phyloP scores from a whole-genome alignment of 2,329 filamentous ascomycete species.

The Fonsecaea monophora region DNA sequence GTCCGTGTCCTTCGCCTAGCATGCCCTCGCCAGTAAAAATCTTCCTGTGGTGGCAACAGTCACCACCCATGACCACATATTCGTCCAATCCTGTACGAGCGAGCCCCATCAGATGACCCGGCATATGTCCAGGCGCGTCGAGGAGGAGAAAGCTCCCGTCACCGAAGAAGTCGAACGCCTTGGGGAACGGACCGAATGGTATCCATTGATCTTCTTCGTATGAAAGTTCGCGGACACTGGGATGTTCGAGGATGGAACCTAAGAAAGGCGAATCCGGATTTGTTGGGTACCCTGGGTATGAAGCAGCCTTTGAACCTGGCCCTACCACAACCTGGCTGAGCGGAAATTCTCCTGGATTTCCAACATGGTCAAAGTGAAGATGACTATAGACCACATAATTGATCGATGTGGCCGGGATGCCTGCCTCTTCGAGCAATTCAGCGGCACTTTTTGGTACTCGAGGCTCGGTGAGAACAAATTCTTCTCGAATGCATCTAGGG shows the following conservation, averaged over 20 bases:
- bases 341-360: constrained; percentile 58
- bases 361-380: constrained; percentile 54
- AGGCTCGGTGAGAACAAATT: constrained; percentile 4
- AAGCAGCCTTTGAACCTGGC: constrained; percentile 56
- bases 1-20: constrained; percentile 17
- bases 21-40: constrained; percentile 12
- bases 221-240: constrained; percentile 43
- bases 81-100: constrained; percentile 40
- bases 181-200: constrained; percentile 38
- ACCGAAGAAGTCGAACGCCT: constrained; percentile 58
- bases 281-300: constrained; percentile 57
- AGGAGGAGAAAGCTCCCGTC: constrained; percentile 65
- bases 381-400: constrained; percentile 38
- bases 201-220: constrained; percentile 51
- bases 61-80: constrained; percentile 61
- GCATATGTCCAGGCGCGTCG: constrained; percentile 47
- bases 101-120: constrained; percentile 39
- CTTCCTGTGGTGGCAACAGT: constrained; percentile 52
- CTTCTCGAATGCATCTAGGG: constrained; percentile 10
- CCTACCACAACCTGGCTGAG: constrained; percentile 60
- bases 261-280: constrained; percentile 41
- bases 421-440: constrained; percentile 30
- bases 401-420: constrained; percentile 21
- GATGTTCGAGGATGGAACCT: constrained; percentile 39
- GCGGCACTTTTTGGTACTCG: constrained; percentile 29